A percentile compares a stretch with the other conserved stretches of the same genome.
phyloP scores from a whole-genome alignment of 2,329 filamentous ascomycete species.

The Diaporthe eres region DNA sequence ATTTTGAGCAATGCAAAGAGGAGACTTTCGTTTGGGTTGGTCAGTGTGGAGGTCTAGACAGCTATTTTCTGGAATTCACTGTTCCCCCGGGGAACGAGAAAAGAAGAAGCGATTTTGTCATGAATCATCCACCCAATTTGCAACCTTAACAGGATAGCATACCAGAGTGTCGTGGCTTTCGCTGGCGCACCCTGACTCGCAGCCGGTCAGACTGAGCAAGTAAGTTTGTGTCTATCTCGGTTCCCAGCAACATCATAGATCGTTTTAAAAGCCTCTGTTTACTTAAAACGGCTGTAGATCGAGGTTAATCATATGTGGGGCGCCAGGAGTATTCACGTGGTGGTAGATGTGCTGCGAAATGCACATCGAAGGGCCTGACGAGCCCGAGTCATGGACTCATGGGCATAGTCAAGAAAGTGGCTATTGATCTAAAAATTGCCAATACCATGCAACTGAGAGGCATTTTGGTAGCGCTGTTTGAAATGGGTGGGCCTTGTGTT shows the following conservation, averaged over 20 bases:
- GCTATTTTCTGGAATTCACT: neutral
- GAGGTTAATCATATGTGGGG: neutral
- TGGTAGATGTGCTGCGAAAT: neutral
- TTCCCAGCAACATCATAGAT: no score
- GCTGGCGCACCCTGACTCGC: neutral
- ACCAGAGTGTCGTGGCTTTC: neutral
- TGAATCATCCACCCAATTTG: neutral
- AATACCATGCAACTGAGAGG: neutral
- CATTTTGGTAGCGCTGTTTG: constrained; percentile 19
- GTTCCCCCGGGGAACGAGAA: neutral
- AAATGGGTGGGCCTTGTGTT: constrained; percentile 11
- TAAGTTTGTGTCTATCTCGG: neutral
- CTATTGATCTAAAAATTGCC: constrained; percentile 26
- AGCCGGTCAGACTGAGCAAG: neutral
- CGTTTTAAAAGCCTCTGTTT: neutral
- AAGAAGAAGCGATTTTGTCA: neutral
- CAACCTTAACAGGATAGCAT: neutral
- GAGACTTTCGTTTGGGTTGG: no score
- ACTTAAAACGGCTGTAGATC: neutral
- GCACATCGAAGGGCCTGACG: neutral
- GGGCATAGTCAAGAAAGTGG: neutral
- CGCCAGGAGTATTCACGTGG: neutral
- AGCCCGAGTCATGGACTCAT: neutral
- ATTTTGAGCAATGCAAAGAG: neutral
- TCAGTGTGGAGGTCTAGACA: neutral